Conservation (phyloP, 2,329 filamentous ascomycete species). For the Penicillium vulpinum region DNA sequence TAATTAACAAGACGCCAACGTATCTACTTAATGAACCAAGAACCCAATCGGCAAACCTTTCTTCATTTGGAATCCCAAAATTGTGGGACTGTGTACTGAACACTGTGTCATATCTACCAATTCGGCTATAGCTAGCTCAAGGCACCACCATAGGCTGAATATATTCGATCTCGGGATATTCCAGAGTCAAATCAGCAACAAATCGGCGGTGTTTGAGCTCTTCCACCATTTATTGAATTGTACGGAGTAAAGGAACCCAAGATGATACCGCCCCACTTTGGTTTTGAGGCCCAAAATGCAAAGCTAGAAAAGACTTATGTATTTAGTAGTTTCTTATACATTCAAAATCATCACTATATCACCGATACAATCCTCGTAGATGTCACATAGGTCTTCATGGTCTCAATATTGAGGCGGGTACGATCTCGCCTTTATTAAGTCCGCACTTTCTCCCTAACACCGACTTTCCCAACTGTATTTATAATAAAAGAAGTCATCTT, state of each 20-base stretch:
- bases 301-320: neutral
- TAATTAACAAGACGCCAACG: neutral
- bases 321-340: neutral
- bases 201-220: neutral
- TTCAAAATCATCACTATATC: too few relatives aligned
- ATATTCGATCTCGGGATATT: neutral
- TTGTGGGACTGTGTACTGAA: neutral
- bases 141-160: neutral
- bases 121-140: neutral
- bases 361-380: neutral
- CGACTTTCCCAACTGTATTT: neutral
- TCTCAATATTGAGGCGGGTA: neutral
- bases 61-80: neutral
- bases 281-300: neutral
- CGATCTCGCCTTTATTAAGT: neutral
- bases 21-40: neutral
- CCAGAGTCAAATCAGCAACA: neutral
- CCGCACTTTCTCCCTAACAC: neutral
- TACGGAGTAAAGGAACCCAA: too few relatives aligned
- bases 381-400: neutral
- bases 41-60: neutral
- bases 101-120: neutral
- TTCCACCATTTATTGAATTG: neutral
- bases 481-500: neutral
- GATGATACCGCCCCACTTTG: neutral